A percentile compares a stretch with the other conserved stretches of the same genome.
Evolutionary conservation across 2,329 filamentous ascomycete genomes (phyloP).

Genomic region (Chalaropsis thielavioides): DNA sequence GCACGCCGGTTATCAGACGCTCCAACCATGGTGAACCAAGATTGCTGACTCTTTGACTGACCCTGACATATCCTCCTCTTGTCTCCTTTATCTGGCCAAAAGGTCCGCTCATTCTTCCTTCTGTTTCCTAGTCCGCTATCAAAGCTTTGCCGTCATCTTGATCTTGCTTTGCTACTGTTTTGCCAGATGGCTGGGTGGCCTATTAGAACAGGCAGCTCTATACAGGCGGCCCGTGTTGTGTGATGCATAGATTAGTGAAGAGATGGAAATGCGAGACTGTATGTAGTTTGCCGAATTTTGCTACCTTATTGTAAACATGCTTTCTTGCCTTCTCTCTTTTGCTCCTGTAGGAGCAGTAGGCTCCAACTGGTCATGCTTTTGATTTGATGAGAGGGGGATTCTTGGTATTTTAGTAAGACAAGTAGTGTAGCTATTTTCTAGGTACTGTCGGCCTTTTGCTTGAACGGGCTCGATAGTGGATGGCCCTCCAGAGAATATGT

Average conservation of each 20-base stretch:
- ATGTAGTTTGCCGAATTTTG: not conserved
- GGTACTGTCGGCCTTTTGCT: too few species aligned
- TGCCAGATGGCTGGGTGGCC: not conserved
- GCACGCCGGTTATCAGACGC: not conserved
- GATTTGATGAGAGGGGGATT: not conserved
- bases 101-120: not conserved
- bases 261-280: not conserved
- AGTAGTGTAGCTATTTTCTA: too few species aligned
- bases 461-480: too few species aligned
- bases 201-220: too few species aligned
- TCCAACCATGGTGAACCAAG: not conserved
- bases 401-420: not conserved
- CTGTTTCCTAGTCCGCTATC: not conserved
- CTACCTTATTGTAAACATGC: too few species aligned
- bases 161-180: not conserved
- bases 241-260: not conserved
- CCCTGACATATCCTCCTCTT: not conserved
- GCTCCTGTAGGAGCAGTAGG: not conserved
- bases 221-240: not conserved
- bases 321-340: not conserved
- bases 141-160: not conserved
- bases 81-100: not conserved
- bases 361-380: not conserved
- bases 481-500: too few species aligned
- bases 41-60: not conserved